phyloP scores from a whole-genome alignment of 2,329 filamentous ascomycete species.

The Fusarium solani-melongenae region DNA sequence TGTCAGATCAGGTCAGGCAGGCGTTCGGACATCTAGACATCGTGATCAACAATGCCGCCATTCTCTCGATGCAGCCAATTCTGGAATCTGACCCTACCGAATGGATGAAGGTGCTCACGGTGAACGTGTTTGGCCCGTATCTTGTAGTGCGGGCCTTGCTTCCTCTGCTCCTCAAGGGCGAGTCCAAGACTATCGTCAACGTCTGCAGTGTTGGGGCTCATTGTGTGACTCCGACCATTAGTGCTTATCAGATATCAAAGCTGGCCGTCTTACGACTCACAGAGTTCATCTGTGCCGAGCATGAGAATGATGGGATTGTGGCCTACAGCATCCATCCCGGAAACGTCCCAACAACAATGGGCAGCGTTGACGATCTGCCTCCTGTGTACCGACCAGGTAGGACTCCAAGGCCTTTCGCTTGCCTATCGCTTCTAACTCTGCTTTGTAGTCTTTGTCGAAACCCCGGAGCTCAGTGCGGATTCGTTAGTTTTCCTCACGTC shows the following conservation, averaged over 20 bases:
- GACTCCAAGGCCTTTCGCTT: background rate
- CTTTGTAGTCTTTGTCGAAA: constrained; percentile 23
- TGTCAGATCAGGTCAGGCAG: constrained; percentile 36
- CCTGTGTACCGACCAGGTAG: constrained; percentile 1
- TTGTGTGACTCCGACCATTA: constrained; percentile 7
- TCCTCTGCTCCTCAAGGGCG: constrained; percentile 53
- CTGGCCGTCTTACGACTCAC: constrained; percentile 26
- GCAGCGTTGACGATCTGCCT: constrained; percentile 5
- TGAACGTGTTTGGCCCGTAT: constrained; percentile 63
- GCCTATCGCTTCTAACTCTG: background rate
- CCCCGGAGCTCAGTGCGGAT: constrained; percentile 18
- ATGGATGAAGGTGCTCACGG: constrained; percentile 60
- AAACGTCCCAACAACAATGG: constrained; percentile 19
- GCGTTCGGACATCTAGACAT: constrained; percentile 53
- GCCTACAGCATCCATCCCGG: constrained; percentile 24
- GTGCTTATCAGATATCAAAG: constrained; percentile 30
- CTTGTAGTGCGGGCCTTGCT: constrained; percentile 59
- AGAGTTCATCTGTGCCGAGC: constrained; percentile 24
- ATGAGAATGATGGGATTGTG: constrained; percentile 5
- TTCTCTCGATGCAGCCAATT: constrained; percentile 49
- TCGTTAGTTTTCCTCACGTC: constrained; percentile 24
- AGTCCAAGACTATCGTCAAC: constrained; percentile 57
- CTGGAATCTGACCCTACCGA: constrained; percentile 51
- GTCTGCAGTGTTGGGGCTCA: constrained; percentile 50
- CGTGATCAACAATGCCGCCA: constrained; percentile 57